These are phyloP conservation scores for Talaromyces albobiverticillius DNA, from an alignment of 2,329 filamentous ascomycete genomes.

Conservation along the genomic window DNA sequence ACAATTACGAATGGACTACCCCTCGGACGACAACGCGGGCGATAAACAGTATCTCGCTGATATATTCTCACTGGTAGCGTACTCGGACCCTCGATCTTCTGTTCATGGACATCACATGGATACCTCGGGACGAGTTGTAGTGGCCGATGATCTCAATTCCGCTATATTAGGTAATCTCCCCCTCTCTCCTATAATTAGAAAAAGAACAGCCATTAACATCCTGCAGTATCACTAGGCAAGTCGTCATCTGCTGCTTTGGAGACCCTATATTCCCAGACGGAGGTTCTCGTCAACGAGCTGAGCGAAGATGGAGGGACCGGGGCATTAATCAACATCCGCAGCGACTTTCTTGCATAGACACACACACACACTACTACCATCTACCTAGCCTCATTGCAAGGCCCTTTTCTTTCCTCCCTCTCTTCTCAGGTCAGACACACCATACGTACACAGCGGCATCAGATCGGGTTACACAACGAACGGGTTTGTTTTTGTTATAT, in stretches of 20 bases:
- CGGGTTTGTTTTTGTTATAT: too few species aligned
- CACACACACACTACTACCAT: too few species aligned
- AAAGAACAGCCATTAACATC: constrained; percentile 16
- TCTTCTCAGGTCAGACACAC: too few species aligned
- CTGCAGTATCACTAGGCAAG: constrained; percentile 79
- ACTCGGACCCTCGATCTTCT: constrained; percentile 74
- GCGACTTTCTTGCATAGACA: constrained; percentile 41
- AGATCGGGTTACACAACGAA: too few species aligned
- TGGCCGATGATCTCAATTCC: constrained; percentile 91
- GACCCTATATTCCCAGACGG: constrained; percentile 80
- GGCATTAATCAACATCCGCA: constrained; percentile 72
- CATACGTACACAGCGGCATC: too few species aligned
- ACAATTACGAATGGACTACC: constrained; percentile 73
- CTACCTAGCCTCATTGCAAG: too few species aligned
- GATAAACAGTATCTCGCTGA: constrained; percentile 73
- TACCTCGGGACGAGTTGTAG: constrained; percentile 66
- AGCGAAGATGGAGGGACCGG: constrained; percentile 75
- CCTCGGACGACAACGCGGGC: constrained; percentile 65
- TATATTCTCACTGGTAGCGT: constrained; percentile 85
- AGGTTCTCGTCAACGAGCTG: constrained; percentile 78
- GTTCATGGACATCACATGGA: constrained; percentile 77
- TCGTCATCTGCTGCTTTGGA: constrained; percentile 84
- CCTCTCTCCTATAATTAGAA: constrained; percentile 13
- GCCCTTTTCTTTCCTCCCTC: too few species aligned
- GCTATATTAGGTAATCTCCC: constrained; percentile 71